Evolutionary conservation across 2,329 filamentous ascomycete genomes (phyloP).

Genomic region (Sarocladium brachiariae): DNA sequence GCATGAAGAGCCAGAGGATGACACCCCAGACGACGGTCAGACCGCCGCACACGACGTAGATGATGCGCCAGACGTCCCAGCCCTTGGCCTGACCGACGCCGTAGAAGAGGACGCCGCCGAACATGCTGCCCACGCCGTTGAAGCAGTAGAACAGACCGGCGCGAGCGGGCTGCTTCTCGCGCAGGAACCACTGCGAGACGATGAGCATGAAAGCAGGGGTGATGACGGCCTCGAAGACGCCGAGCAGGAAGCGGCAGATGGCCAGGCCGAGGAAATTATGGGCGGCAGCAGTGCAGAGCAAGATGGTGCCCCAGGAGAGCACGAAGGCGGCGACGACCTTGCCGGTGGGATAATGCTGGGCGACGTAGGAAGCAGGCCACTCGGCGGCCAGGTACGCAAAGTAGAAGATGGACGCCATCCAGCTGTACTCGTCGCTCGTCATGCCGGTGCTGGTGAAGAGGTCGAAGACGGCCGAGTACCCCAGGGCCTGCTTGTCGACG

Average conservation of each 20-base stretch:
- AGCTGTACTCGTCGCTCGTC: constrained; percentile 18
- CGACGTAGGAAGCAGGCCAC: constrained; percentile 18
- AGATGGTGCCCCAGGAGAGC: constrained; percentile 24
- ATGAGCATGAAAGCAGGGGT: constrained; percentile 41
- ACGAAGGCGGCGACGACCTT: constrained; percentile 23
- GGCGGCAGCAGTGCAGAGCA: constrained; percentile 33
- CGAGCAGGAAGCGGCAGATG: constrained; percentile 34
- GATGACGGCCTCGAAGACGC: constrained; percentile 36
- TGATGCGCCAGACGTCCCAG: constrained; percentile 37
- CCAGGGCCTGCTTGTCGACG: constrained; percentile 45
- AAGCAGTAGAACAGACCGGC: constrained; percentile 24
- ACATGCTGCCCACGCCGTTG: constrained; percentile 22
- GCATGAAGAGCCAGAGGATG: constrained; percentile 33
- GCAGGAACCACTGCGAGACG: constrained; percentile 28
- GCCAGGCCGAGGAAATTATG: constrained; percentile 32
- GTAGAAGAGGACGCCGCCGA: constrained; percentile 38
- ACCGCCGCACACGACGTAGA: constrained; percentile 42
- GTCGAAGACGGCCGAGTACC: constrained; percentile 42
- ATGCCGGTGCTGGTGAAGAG: constrained; percentile 20
- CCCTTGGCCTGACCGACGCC: constrained; percentile 41
- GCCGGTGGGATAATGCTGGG: constrained; percentile 23
- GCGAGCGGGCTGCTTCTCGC: constrained; percentile 34
- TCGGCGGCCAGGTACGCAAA: constrained; percentile 16
- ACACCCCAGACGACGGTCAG: constrained; percentile 38
- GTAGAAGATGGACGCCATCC: constrained; percentile 18